A percentile compares a stretch with the other conserved stretches of the same genome.
phyloP scores from a whole-genome alignment of 2,329 filamentous ascomycete species.

The Xylariales sp. region DNA sequence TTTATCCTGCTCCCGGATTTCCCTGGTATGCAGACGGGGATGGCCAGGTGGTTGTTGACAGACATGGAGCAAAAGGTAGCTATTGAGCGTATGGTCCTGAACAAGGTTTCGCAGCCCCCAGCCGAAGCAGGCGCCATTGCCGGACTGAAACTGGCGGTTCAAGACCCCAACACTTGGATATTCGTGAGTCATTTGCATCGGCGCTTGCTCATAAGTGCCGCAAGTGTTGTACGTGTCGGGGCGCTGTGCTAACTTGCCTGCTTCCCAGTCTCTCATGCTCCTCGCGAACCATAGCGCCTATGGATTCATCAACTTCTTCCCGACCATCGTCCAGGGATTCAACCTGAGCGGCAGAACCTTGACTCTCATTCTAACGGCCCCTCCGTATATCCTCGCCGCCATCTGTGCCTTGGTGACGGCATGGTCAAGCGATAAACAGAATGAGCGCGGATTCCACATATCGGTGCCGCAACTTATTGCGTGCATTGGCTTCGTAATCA shows the following conservation, averaged over 20 bases:
- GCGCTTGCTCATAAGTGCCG: constrained; percentile 41
- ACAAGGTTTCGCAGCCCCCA: constrained; percentile 59
- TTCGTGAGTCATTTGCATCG: constrained; percentile 50
- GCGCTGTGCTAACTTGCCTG: not conserved
- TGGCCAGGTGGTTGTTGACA: constrained; percentile 57
- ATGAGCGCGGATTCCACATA: constrained; percentile 64
- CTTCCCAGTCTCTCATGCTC: not conserved
- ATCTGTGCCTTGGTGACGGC: constrained; percentile 59
- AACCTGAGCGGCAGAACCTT: constrained; percentile 59
- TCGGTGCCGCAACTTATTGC: constrained; percentile 45
- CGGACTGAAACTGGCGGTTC: constrained; percentile 61
- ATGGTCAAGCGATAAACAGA: constrained; percentile 61
- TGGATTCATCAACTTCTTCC: constrained; percentile 53
- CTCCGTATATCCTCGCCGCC: constrained; percentile 63
- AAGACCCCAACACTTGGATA: constrained; percentile 64
- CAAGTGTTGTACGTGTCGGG: constrained; percentile 55
- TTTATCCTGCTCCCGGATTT: constrained; percentile 58
- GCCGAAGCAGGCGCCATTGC: constrained; percentile 55
- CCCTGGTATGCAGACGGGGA: constrained; percentile 54
- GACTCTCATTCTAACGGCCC: constrained; percentile 64
- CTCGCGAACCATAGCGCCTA: constrained; percentile 2
- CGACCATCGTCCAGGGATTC: constrained; percentile 60
- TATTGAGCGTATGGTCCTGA: constrained; percentile 60
- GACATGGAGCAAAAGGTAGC: constrained; percentile 61
- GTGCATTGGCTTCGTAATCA: not conserved